Conservation (phyloP, 306 rosid genomes). For the Cucurbita maxima region DNA sequence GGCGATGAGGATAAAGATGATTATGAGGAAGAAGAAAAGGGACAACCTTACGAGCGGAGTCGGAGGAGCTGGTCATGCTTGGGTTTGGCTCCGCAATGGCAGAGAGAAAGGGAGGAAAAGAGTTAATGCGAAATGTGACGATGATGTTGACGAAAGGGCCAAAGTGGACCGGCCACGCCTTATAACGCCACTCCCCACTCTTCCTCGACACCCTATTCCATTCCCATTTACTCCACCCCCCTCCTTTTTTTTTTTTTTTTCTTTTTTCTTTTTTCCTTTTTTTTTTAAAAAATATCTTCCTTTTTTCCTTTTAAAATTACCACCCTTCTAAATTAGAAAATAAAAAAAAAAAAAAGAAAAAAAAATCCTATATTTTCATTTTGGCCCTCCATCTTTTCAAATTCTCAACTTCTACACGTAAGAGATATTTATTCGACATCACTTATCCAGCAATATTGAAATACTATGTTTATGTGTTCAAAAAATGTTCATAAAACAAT, state of each 20-base stretch:
- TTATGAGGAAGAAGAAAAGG: conserved; percentile 1
- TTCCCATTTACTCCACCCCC: not conserved
- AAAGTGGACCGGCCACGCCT: conserved; percentile 27
- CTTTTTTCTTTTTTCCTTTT: too few species aligned
- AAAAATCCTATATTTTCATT: too few species aligned
- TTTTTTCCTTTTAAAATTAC: not conserved
- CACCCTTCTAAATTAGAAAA: not conserved
- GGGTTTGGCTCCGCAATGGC: conserved; percentile 15
- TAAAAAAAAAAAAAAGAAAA: too few species aligned
- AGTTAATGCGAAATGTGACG: not conserved
- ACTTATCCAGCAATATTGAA: not conserved
- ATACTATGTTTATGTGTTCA: too few species aligned
- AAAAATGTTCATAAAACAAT: too few species aligned
- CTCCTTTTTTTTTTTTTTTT: not conserved
- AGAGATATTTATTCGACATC: not conserved
- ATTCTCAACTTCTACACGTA: not conserved
- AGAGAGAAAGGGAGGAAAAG: conserved; percentile 8
- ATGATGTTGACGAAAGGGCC: conserved; percentile 25
- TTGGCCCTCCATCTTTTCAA: too few species aligned
- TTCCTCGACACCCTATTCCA: not conserved
- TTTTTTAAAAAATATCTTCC: too few species aligned
- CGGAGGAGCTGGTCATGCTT: conserved; percentile 92
- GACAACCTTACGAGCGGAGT: conserved; percentile 73
- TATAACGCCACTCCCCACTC: conserved; percentile 1
- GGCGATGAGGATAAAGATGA: not conserved